Evolutionary conservation across 495 filamentous ascomycete species (phyloP), one percentile per base, ranked within the genome.

Genomic region (Xylaria cubensis): DNA sequence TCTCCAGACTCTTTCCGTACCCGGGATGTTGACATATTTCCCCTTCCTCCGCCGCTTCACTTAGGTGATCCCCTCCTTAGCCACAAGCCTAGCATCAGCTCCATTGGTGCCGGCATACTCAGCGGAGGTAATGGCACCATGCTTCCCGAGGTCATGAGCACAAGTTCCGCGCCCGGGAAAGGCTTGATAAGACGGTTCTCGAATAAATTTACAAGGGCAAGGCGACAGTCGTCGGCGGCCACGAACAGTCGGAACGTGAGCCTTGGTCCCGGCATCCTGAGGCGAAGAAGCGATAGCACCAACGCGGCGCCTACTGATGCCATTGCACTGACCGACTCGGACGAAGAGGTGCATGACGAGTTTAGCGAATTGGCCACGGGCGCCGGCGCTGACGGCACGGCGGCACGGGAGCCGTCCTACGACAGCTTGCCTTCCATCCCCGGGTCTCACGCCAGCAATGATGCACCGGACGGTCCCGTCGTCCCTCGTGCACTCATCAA

Each of bases 241-340:
- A 86, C 90, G 26, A 90, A 90, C 69, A 93, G 89, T 76, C 89
- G 93, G 34, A 94, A 97, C 76, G 90, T 91, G 42, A 97, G 94
- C 79, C 91, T 91, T 32, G 96, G 96, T 0, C 96, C 96, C 2
- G 91, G 95, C 34, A 90, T 97, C 41, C 89, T 96, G 81, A 90
- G 96, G 65, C 88, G 93, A 67, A 89, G 95, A 67, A 97, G 94
- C 76, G 94, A 97, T 78, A 96, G 93, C 82, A 95, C 91, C 77
- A 91, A 88, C 66, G 88, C 88, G 7, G 85, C 76, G 58, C 77
- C 77, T 76, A 82, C 74, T 71, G 90, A 85, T 75, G 85, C 66
- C 72, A 86, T 68, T 86, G 81, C 84, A 78, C 88, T 80, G 83
- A 92, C 75, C 26, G 89, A 91, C 58, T 91, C 91, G n/a, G 92